Evolutionary conservation across 1,284 basidiomycete genomes (phyloP).

Genomic region (Malassezia caprae): DNA sequence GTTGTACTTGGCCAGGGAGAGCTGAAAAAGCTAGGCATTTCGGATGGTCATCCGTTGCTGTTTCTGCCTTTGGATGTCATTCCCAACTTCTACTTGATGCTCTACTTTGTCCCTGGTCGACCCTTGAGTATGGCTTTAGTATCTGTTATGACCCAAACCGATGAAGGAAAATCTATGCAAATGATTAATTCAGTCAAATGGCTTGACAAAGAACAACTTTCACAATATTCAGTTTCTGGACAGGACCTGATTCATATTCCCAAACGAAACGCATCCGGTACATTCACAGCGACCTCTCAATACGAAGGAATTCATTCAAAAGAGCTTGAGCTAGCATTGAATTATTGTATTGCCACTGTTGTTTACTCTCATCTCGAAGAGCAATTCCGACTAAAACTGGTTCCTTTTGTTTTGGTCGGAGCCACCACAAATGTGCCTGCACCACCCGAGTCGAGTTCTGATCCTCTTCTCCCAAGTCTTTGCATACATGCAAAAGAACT

Average conservation of each 20-base stretch:
- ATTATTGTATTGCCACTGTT: slow-evolving; percentile 14
- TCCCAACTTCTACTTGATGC: slow-evolving; percentile 1
- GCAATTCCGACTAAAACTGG: slow-evolving; percentile 6
- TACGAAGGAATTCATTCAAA: slow-evolving; percentile 1
- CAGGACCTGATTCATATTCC: neutral
- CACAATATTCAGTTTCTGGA: neutral
- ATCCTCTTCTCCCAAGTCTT: slow-evolving; percentile 11
- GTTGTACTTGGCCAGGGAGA: slow-evolving; percentile 3
- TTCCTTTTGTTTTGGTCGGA: slow-evolving; percentile 10
- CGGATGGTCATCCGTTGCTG: slow-evolving; percentile 5
- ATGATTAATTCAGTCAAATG: slow-evolving; percentile 16
- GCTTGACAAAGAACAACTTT: slow-evolving; percentile 5
- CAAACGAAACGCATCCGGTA: neutral
- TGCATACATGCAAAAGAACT: slow-evolving; percentile 7
- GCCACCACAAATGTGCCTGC: slow-evolving; percentile 1
- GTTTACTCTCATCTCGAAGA: slow-evolving; percentile 16
- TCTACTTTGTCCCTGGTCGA: slow-evolving; percentile 1
- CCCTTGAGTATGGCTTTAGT: slow-evolving; percentile 8
- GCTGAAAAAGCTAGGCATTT: slow-evolving; percentile 7
- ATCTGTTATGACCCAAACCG: neutral
- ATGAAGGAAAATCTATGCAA: slow-evolving; percentile 9
- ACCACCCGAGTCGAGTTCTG: neutral
- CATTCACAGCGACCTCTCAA: neutral
- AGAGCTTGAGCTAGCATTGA: slow-evolving; percentile 9
- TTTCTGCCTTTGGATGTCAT: slow-evolving; percentile 8